A percentile compares a stretch with the other conserved stretches of the same genome.
Conservation (phyloP, 2,329 filamentous ascomycete genomes). For the Fusarium brachygibbosum region DNA sequence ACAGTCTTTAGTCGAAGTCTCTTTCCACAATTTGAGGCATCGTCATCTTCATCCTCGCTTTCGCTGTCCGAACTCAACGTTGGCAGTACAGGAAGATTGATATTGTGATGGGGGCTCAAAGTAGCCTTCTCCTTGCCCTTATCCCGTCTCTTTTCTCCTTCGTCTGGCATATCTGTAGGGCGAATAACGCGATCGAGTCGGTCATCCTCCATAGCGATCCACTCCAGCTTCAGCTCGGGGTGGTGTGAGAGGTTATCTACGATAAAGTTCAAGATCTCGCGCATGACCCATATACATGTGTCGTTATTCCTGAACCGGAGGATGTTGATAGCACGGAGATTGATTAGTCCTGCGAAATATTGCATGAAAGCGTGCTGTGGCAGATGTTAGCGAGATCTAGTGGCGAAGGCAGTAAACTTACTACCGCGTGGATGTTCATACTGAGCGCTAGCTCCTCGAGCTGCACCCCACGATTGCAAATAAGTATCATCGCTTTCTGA, state of each 20-base stretch:
- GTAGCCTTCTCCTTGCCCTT: constrained; percentile 56
- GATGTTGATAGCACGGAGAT: constrained; percentile 69
- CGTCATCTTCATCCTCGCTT: constrained; percentile 52
- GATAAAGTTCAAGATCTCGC: constrained; percentile 70
- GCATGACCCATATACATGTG: constrained; percentile 68
- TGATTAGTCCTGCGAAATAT: constrained; percentile 61
- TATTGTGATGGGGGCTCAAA: constrained; percentile 28
- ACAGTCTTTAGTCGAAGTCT: constrained; percentile 55
- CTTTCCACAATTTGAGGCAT: constrained; percentile 50
- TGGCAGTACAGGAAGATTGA: constrained; percentile 50
- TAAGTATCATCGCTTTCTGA: constrained; percentile 65
- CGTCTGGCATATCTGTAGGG: constrained; percentile 51
- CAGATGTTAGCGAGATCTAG: constrained; percentile 19
- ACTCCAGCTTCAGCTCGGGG: constrained; percentile 69
- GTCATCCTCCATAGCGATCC: constrained; percentile 68
- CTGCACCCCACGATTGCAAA: constrained; percentile 63
- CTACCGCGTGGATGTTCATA: constrained; percentile 67
- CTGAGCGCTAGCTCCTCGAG: constrained; percentile 69
- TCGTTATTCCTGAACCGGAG: constrained; percentile 68
- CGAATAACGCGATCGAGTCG: constrained; percentile 64
- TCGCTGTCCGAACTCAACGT: constrained; percentile 53
- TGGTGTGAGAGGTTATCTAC: constrained; percentile 70
- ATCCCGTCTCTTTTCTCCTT: constrained; percentile 48
- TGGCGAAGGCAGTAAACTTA: constrained; percentile 54
- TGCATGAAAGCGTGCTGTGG: constrained; percentile 70